Percentiles rank a stretch among this genome's conserved stretches.
phyloP scores from a whole-genome alignment of 2,329 filamentous ascomycete species.

The Trichophyton mentagrophytes region DNA sequence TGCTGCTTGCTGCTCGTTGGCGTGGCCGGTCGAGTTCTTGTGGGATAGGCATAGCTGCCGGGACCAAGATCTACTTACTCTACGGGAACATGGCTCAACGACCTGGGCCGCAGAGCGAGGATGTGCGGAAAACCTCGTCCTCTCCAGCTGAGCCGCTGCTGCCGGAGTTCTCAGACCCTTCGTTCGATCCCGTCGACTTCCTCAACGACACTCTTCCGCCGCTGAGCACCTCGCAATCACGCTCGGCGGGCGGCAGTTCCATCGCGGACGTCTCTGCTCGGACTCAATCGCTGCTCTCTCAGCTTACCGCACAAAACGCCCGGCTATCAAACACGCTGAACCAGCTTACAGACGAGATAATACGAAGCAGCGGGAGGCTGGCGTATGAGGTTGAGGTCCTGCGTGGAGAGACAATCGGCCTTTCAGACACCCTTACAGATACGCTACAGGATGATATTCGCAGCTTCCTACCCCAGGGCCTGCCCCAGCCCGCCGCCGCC shows the following conservation, averaged over 20 bases:
- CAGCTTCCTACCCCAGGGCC: slow-evolving; percentile 51
- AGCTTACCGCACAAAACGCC: slow-evolving; percentile 78
- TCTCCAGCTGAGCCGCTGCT: slow-evolving; percentile 62
- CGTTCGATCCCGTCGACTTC: slow-evolving; percentile 74
- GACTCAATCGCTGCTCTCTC: slow-evolving; percentile 71
- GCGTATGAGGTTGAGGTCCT: slow-evolving; percentile 92
- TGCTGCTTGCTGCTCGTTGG: too few relatives aligned
- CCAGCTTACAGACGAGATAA: slow-evolving; percentile 84
- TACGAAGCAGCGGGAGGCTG: slow-evolving; percentile 73
- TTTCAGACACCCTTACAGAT: slow-evolving; percentile 66
- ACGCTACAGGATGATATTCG: slow-evolving; percentile 57
- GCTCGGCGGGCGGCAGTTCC: slow-evolving; percentile 39
- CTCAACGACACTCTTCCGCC: slow-evolving; percentile 68
- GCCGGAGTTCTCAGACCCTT: slow-evolving; percentile 58
- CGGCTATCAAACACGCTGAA: slow-evolving; percentile 70
- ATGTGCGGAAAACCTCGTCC: not conserved
- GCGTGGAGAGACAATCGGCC: slow-evolving; percentile 70
- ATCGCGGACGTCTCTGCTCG: slow-evolving; percentile 67
- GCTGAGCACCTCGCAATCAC: slow-evolving; percentile 39
- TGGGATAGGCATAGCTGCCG: too few relatives aligned
- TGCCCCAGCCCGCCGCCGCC: slow-evolving; percentile 12
- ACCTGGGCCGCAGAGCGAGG: not conserved
- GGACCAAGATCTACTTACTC: too few relatives aligned
- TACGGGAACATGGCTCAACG: not conserved
- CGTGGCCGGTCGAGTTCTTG: too few relatives aligned